Evolutionary conservation across 129 eudicot genomes (phyloP).

Genomic region (Escallonia rubra): DNA sequence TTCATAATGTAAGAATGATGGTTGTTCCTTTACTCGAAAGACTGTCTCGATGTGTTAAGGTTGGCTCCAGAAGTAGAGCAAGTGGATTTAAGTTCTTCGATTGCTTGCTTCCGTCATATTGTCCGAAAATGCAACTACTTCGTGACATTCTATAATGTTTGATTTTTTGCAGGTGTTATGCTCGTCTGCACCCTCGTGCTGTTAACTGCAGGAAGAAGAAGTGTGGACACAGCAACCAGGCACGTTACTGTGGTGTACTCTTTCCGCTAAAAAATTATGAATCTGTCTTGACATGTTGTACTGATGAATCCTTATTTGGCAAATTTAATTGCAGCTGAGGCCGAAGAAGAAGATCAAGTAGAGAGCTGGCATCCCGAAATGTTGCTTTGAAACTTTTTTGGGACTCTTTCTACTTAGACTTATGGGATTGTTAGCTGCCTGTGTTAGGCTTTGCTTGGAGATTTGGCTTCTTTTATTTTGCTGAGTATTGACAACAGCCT

Average conservation of each 20-base stretch:
- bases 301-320: neutral
- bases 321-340: slow-evolving; percentile 26
- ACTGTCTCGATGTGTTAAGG: no score
- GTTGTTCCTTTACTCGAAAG: no score
- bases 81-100: no score
- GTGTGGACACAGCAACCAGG: slow-evolving; percentile 43
- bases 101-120: no score
- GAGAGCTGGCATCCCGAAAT: neutral
- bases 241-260: neutral
- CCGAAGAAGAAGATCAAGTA: slow-evolving; percentile 40
- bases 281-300: neutral
- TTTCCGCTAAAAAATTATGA: neutral
- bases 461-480: no score
- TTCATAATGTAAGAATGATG: no score
- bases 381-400: neutral
- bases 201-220: slow-evolving; percentile 27
- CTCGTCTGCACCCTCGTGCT: slow-evolving; percentile 33
- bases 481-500: no score
- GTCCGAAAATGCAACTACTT: neutral
- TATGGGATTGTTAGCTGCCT: neutral
- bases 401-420: neutral
- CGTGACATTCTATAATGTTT: neutral
- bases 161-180: slow-evolving; percentile 21
- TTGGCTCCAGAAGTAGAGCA: no score
- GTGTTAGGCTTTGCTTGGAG: no score